Percentiles rank a stretch among this genome's conserved stretches.
Evolutionary conservation across 2,329 filamentous ascomycete species (phyloP).

Genomic region (Lomentospora prolificans): DNA sequence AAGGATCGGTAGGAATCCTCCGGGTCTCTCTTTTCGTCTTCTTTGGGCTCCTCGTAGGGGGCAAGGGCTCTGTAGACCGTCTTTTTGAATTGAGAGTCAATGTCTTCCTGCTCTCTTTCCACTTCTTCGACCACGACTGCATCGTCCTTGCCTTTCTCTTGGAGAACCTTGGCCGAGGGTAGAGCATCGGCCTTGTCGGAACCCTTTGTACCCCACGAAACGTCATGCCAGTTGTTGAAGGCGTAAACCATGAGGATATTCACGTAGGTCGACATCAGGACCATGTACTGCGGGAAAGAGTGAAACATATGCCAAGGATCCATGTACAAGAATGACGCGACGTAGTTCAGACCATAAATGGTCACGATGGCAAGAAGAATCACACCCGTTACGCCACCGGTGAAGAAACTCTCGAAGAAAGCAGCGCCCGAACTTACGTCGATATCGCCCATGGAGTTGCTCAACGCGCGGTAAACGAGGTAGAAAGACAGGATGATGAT

Average conservation of each 20-base stretch:
- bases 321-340: constrained; percentile 94
- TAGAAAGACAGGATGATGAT: constrained; percentile 81
- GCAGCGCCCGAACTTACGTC: constrained; percentile 51
- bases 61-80: constrained; percentile 89
- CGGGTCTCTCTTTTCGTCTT: constrained; percentile 75
- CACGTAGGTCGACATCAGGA: constrained; percentile 95
- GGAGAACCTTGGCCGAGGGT: constrained; percentile 79
- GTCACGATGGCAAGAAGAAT: constrained; percentile 88
- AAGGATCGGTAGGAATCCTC: constrained; percentile 99
- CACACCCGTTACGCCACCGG: constrained; percentile 67
- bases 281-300: constrained; percentile 85
- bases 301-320: constrained; percentile 99
- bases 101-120: constrained; percentile 94
- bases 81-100: constrained; percentile 92
- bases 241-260: constrained; percentile 99
- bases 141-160: constrained; percentile 79
- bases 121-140: constrained; percentile 90
- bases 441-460: constrained; percentile 41
- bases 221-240: constrained; percentile 99
- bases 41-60: constrained; percentile 67
- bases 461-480: constrained; percentile 76
- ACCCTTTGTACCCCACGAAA: constrained; percentile 99
- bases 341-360: constrained; percentile 93
- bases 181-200: constrained; percentile 90
- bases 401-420: constrained; percentile 78